Evolutionary conservation across 176 grass and related monocot species (phyloP).

Genomic region (Triticum turgidum): DNA sequence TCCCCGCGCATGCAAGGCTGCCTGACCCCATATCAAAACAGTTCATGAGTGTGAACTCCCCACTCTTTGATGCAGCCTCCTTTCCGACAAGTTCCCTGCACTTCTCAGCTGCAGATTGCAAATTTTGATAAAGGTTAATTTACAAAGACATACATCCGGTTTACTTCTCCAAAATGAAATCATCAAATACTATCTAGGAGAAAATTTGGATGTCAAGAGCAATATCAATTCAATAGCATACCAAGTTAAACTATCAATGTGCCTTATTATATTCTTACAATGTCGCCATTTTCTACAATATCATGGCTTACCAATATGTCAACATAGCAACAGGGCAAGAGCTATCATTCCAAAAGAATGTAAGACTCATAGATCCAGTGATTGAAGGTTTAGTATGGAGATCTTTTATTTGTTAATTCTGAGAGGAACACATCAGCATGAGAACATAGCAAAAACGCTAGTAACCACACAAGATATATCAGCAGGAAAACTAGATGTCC

Average conservation of each 20-base stretch:
- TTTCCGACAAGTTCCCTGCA: slow-evolving; percentile 92
- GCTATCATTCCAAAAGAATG: neutral
- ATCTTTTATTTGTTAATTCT: neutral
- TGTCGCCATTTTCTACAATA: neutral
- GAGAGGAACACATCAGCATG: neutral
- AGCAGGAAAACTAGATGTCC: neutral
- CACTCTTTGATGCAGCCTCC: slow-evolving; percentile 90
- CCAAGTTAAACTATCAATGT: neutral
- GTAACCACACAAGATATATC: neutral
- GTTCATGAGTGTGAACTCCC: slow-evolving; percentile 93
- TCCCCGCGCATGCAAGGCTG: slow-evolving; percentile 67
- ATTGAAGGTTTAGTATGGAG: neutral
- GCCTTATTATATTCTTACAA: neutral
- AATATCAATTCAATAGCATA: slow-evolving; percentile 9
- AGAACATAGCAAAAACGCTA: neutral
- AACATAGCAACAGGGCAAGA: slow-evolving; percentile 19
- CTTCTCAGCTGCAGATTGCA: slow-evolving; percentile 79
- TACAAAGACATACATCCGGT: neutral
- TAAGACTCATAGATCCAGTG: neutral
- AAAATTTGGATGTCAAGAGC: neutral
- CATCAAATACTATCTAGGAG: neutral
- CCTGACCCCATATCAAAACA: slow-evolving; percentile 95
- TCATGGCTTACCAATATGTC: neutral
- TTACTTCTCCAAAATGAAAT: neutral
- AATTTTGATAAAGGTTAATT: neutral